Evolutionary conservation across 129 eudicot genomes (phyloP).

Genomic region (Arctium minus): DNA sequence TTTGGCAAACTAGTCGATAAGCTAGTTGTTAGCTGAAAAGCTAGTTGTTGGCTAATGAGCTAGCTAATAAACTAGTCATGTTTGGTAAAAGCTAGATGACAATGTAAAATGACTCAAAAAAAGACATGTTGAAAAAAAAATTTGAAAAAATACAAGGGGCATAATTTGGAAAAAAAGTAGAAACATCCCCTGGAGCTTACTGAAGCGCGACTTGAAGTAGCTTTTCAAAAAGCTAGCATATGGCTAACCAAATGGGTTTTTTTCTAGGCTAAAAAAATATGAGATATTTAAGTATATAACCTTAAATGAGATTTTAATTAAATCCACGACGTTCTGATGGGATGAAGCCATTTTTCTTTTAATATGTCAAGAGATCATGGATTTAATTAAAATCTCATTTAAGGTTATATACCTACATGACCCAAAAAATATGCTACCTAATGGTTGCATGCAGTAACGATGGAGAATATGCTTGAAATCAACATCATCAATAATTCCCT

Average conservation of each 20-base stretch:
- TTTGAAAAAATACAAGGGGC: background rate
- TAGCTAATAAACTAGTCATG: background rate
- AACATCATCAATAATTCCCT: slow-evolving; percentile 10
- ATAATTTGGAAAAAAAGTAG: background rate
- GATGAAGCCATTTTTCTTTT: too few relatives aligned
- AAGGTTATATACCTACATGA: too few relatives aligned
- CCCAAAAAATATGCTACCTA: too few relatives aligned
- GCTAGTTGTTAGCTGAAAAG: background rate
- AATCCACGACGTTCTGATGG: too few relatives aligned
- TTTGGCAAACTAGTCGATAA: background rate
- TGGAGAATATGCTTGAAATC: slow-evolving; percentile 7
- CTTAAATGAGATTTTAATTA: too few relatives aligned
- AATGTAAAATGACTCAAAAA: background rate
- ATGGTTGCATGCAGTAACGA: slow-evolving; percentile 10
- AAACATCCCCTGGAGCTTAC: background rate
- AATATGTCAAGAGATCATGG: too few relatives aligned
- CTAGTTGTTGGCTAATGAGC: background rate
- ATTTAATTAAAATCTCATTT: too few relatives aligned
- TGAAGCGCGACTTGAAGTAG: background rate
- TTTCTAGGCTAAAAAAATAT: too few relatives aligned
- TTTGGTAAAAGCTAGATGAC: background rate
- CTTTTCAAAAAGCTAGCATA: too few relatives aligned
- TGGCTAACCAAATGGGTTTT: too few relatives aligned
- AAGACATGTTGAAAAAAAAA: background rate
- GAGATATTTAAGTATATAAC: too few relatives aligned